A percentile compares a stretch with the other conserved stretches of the same genome.
Evolutionary conservation across 2,329 filamentous ascomycete genomes (phyloP).

Genomic region (Colletotrichum sp.): DNA sequence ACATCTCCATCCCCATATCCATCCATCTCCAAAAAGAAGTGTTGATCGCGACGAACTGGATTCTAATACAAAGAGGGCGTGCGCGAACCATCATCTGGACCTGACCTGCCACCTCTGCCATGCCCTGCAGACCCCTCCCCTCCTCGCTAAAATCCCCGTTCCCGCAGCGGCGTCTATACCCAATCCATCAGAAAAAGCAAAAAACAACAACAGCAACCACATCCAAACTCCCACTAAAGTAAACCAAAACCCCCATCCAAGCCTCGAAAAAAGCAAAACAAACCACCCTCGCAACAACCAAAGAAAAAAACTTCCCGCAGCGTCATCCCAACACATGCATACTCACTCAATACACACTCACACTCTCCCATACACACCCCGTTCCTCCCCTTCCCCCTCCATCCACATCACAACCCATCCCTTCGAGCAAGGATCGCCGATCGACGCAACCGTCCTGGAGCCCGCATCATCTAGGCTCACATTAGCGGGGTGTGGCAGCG

Average conservation of each 20-base stretch:
- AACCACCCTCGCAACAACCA: not conserved
- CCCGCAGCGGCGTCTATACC: constrained; percentile 2
- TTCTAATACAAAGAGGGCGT: not conserved
- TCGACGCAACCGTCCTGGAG: constrained; percentile 8
- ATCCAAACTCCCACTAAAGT: not conserved
- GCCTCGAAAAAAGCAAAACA: not conserved
- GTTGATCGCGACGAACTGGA: not conserved
- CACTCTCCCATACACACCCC: not conserved
- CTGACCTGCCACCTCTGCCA: not conserved
- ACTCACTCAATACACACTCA: not conserved
- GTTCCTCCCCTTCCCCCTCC: not conserved
- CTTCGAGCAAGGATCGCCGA: constrained; percentile 7
- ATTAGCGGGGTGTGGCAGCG: not conserved
- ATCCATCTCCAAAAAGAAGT: not conserved
- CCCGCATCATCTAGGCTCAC: constrained; percentile 5
- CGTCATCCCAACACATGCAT: not conserved
- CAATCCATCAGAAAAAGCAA: constrained; percentile 6
- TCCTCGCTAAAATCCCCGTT: not conserved
- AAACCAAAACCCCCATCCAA: not conserved
- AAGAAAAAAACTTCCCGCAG: not conserved
- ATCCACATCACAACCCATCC: not conserved
- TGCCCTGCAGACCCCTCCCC: not conserved
- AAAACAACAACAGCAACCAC: not conserved
- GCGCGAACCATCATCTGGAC: not conserved
- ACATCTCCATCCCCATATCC: not conserved